A percentile compares a stretch with the other conserved stretches of the same genome.
Evolutionary conservation across 305 asterid genomes (phyloP).

Genomic region (Petunia hybrid): DNA sequence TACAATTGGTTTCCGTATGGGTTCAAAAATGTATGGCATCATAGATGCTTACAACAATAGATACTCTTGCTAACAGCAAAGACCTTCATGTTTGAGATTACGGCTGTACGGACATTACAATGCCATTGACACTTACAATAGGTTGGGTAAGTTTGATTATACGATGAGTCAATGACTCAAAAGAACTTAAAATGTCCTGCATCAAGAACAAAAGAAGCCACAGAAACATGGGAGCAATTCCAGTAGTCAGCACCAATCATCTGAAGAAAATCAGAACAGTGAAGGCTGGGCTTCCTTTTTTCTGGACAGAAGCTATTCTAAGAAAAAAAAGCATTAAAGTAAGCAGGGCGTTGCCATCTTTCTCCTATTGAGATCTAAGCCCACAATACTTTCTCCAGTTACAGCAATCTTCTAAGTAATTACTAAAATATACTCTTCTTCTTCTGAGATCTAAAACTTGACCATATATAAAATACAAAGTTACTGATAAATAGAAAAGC

Average conservation of each 20-base stretch:
- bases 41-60: slow-evolving; percentile 5
- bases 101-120: background rate
- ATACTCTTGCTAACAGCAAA: background rate
- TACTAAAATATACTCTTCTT: slow-evolving; percentile 11
- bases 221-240: background rate
- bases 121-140: background rate
- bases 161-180: background rate
- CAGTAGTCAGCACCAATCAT: slow-evolving; percentile 4
- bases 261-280: background rate
- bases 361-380: slow-evolving; percentile 11
- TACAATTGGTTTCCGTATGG: slow-evolving; percentile 15
- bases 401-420: background rate
- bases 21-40: background rate
- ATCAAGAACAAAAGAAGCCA: background rate
- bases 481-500: slow-evolving; percentile 2
- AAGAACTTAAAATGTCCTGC: background rate
- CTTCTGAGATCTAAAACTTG: background rate
- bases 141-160: background rate
- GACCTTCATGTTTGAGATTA: background rate
- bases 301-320: background rate
- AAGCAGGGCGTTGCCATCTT: background rate
- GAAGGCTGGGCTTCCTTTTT: background rate
- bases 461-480: slow-evolving; percentile 1
- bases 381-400: background rate
- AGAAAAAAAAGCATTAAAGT: background rate